Conservation (phyloP, 2,329 filamentous ascomycete species). For the Xylariaceae sp. region DNA sequence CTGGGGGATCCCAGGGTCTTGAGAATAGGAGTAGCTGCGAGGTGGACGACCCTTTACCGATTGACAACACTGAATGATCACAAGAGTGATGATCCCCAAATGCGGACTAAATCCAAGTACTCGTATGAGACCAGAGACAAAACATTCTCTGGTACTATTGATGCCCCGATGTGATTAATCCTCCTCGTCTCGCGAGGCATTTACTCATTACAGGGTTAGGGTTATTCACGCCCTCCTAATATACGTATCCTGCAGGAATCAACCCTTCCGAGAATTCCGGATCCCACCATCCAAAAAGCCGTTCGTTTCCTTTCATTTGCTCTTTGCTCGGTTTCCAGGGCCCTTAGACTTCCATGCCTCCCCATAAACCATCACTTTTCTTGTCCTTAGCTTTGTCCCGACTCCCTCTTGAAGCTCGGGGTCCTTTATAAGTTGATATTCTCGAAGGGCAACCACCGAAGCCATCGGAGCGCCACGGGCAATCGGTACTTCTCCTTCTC, state of each 20-base stretch:
- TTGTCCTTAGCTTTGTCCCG: background rate
- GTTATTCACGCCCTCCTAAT: background rate
- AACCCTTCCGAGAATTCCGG: background rate
- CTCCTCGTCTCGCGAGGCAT: no score
- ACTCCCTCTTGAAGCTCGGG: background rate
- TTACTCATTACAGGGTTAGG: background rate
- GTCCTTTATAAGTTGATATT: conserved; percentile 11
- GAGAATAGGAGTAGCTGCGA: no score
- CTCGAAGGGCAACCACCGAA: conserved; percentile 16
- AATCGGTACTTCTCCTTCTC: background rate
- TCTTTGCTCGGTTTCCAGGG: background rate
- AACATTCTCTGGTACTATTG: no score
- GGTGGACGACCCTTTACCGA: no score
- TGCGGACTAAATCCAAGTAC: no score
- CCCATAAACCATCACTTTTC: background rate
- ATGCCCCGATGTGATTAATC: no score
- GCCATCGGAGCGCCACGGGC: conserved; percentile 10
- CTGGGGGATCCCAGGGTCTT: background rate
- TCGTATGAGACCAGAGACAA: no score
- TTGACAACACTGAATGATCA: no score
- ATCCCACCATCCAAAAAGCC: background rate
- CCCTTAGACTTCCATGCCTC: background rate
- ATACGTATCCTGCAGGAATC: background rate
- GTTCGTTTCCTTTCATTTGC: background rate
- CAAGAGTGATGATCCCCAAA: no score